Percentiles rank a stretch among this genome's conserved stretches.
phyloP scores from a whole-genome alignment of 1,139 yeast species.

The Saccharomyces hybrid region DNA sequence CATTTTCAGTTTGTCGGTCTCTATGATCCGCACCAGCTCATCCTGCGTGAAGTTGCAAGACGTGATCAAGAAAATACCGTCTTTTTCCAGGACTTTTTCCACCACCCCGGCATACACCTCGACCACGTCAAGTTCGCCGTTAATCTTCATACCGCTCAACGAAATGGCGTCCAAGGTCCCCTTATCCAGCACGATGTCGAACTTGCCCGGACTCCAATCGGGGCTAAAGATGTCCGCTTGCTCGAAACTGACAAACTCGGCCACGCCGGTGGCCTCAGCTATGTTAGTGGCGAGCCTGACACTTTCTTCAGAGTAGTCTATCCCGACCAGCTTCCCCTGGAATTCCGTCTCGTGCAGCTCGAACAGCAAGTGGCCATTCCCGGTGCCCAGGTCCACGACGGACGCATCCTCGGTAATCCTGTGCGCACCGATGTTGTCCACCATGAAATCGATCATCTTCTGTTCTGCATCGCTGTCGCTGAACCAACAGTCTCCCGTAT shows the following conservation, averaged over 20 bases:
- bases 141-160: constrained; percentile 51
- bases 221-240: constrained; percentile 41
- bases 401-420: constrained; percentile 30
- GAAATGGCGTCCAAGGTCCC: constrained; percentile 98
- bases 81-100: constrained; percentile 45
- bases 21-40: constrained; percentile 56
- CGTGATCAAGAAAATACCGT: constrained; percentile 66
- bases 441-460: constrained; percentile 63
- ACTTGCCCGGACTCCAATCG: constrained; percentile 35
- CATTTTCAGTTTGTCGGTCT: constrained; percentile 38
- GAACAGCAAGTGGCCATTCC: constrained; percentile 85
- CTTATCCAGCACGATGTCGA: constrained; percentile 77
- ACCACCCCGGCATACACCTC: constrained; percentile 60
- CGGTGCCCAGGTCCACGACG: constrained; percentile 84
- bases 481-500: constrained; percentile 95
- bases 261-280: constrained; percentile 37
- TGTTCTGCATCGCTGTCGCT: constrained; percentile 86
- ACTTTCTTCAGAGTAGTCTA: constrained; percentile 80
- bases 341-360: constrained; percentile 57
- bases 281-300: constrained; percentile 63
- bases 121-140: constrained; percentile 25
- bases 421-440: constrained; percentile 35
- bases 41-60: constrained; percentile 90
- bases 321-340: constrained; percentile 50
- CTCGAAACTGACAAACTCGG: constrained; percentile 34